Evolutionary conservation across 2,329 filamentous ascomycete genomes (phyloP).

Genomic region (Aspergillus sp.): DNA sequence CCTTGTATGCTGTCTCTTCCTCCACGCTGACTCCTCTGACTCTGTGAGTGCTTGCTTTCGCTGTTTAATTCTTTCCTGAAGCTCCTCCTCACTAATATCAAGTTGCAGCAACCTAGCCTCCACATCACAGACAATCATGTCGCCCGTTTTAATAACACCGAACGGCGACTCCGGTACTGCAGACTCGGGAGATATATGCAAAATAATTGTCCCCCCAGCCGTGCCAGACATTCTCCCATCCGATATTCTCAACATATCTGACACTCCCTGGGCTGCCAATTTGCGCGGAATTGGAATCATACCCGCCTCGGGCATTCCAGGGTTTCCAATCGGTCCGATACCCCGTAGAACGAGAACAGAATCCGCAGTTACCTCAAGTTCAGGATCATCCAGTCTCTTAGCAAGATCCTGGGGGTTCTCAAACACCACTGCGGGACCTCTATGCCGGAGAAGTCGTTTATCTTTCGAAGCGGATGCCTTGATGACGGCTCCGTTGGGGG

Average conservation of each 20-base stretch:
- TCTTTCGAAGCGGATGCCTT: slow-evolving; percentile 56
- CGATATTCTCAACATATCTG: slow-evolving; percentile 55
- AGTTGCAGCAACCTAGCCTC: slow-evolving; percentile 35
- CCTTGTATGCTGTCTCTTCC: slow-evolving; percentile 30
- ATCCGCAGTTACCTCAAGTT: slow-evolving; percentile 46
- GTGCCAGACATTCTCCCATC: slow-evolving; percentile 60
- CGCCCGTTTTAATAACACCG: no score
- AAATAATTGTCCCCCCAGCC: slow-evolving; percentile 55
- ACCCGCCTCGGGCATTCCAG: slow-evolving; percentile 56
- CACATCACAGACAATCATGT: no score
- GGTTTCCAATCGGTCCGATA: slow-evolving; percentile 54
- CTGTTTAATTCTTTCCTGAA: slow-evolving; percentile 37
- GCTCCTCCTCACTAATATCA: slow-evolving; percentile 44
- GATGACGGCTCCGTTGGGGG: slow-evolving; percentile 51
- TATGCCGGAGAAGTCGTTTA: slow-evolving; percentile 45
- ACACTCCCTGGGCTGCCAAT: slow-evolving; percentile 48
- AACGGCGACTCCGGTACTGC: slow-evolving; percentile 47
- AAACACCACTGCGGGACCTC: slow-evolving; percentile 51
- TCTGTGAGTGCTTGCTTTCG: background rate
- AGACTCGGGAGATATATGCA: slow-evolving; percentile 57
- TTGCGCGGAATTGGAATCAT: slow-evolving; percentile 56
- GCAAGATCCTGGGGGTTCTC: slow-evolving; percentile 51
- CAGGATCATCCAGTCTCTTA: slow-evolving; percentile 47
- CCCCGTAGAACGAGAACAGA: slow-evolving; percentile 52
- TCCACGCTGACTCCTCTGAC: slow-evolving; percentile 9